Conservation (phyloP, 1,284 basidiomycete species). For the Golubevia pallescens region DNA sequence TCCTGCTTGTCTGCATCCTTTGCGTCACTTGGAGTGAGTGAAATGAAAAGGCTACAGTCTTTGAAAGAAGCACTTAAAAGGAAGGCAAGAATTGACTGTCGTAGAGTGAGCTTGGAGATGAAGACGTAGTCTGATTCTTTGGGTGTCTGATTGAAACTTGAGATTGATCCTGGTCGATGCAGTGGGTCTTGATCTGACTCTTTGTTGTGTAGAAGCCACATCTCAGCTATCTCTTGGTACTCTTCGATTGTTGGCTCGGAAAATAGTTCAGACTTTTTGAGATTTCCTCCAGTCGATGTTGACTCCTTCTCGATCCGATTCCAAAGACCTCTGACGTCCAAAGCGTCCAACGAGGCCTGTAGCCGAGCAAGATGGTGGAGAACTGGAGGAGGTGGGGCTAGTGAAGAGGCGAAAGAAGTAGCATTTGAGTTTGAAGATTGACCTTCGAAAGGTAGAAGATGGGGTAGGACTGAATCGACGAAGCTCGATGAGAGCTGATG, state of each 20-base stretch:
- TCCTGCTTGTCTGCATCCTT: slow-evolving; percentile 1
- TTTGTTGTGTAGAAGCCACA: too few relatives aligned
- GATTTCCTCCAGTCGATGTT: background rate
- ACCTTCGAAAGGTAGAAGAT: background rate
- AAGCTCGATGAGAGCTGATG: background rate
- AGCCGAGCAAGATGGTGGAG: background rate
- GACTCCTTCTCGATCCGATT: background rate
- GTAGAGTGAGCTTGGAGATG: too few relatives aligned
- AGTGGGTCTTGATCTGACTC: too few relatives aligned
- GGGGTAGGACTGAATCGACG: background rate
- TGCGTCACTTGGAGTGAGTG: slow-evolving; percentile 24
- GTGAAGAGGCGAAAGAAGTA: too few relatives aligned
- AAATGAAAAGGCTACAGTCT: slow-evolving; percentile 87
- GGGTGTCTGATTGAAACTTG: too few relatives aligned
- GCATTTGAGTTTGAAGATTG: background rate
- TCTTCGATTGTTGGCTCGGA: background rate
- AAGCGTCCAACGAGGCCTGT: background rate
- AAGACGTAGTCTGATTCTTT: too few relatives aligned
- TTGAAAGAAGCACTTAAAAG: slow-evolving; percentile 91
- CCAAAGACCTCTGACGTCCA: background rate
- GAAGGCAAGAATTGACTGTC: slow-evolving; percentile 75
- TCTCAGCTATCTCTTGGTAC: background rate
- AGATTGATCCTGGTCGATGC: too few relatives aligned
- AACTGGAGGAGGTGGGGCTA: background rate
- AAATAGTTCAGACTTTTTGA: background rate